Conservation (phyloP, 2,329 filamentous ascomycete species). For the Cercospora sesami region DNA sequence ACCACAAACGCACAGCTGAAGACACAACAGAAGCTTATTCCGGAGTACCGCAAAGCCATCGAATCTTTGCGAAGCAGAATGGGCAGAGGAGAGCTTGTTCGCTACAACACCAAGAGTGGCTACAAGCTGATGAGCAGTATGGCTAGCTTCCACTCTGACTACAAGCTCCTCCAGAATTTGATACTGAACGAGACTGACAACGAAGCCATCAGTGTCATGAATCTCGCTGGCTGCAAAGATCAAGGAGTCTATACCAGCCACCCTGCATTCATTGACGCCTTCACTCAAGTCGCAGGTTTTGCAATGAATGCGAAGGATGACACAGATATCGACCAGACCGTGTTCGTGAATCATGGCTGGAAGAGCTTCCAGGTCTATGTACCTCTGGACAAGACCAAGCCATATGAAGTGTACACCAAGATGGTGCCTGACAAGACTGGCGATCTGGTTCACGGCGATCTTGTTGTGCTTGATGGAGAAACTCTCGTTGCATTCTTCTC, state of each 20-base stretch:
- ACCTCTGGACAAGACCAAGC: background rate
- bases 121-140: constrained; percentile 16
- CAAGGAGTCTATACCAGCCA: constrained; percentile 6
- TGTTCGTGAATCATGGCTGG: constrained; percentile 42
- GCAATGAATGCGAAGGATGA: constrained; percentile 29
- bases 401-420: constrained; percentile 11
- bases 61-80: background rate
- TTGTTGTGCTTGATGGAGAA: constrained; percentile 11
- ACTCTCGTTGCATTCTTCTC: constrained; percentile 13
- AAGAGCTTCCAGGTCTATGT: constrained; percentile 23
- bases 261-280: constrained; percentile 40
- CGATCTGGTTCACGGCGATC: constrained; percentile 9
- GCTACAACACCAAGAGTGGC: constrained; percentile 8
- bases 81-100: background rate
- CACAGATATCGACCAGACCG: constrained; percentile 33
- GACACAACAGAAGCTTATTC: background rate
- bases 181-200: constrained; percentile 3
- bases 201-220: constrained; percentile 3
- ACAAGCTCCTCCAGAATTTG: constrained; percentile 5
- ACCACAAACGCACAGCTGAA: background rate
- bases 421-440: background rate
- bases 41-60: background rate
- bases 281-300: constrained; percentile 37
- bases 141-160: constrained; percentile 16
- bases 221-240: background rate